phyloP scores from a whole-genome alignment of 495 filamentous ascomycete species.

The Podospora pseudoanserina region DNA sequence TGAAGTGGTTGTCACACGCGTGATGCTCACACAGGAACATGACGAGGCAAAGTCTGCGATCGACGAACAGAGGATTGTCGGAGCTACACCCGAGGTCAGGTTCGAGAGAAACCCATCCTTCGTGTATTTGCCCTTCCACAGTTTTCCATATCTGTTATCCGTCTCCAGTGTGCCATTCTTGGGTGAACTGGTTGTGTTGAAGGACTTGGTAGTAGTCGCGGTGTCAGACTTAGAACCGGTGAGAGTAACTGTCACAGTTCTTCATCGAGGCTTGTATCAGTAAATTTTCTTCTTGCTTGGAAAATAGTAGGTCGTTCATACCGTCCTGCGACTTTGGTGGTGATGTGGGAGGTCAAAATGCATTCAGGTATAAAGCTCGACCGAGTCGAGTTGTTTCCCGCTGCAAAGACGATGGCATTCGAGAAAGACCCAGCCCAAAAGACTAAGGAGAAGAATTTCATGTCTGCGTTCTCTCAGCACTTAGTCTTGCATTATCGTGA shows the following conservation, averaged over 20 bases:
- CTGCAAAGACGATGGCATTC: not conserved
- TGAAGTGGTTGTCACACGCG: not conserved
- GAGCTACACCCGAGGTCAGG: not conserved
- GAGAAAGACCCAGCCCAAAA: not conserved
- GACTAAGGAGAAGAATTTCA: not conserved
- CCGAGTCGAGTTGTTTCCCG: not conserved
- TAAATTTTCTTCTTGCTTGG: not conserved
- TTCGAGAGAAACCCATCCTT: not conserved
- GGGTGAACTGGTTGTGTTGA: not conserved
- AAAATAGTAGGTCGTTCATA: not conserved
- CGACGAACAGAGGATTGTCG: not conserved
- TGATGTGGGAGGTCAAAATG: not conserved
- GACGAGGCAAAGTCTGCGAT: not conserved
- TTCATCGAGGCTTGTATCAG: not conserved
- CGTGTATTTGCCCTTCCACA: not conserved
- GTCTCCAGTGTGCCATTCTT: not conserved
- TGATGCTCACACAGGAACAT: conserved; percentile 1
- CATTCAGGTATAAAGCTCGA: not conserved
- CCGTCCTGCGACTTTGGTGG: not conserved
- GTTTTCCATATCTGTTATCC: not conserved
- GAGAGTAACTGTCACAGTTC: not conserved
- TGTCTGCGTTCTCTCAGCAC: not conserved
- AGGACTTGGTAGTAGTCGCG: not conserved
- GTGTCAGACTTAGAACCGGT: not conserved
- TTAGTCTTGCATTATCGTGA: too few species aligned